Base-by-base conservation (phyloP, 2,329 filamentous ascomycete species). In the Hortaea sp. region DNA sequence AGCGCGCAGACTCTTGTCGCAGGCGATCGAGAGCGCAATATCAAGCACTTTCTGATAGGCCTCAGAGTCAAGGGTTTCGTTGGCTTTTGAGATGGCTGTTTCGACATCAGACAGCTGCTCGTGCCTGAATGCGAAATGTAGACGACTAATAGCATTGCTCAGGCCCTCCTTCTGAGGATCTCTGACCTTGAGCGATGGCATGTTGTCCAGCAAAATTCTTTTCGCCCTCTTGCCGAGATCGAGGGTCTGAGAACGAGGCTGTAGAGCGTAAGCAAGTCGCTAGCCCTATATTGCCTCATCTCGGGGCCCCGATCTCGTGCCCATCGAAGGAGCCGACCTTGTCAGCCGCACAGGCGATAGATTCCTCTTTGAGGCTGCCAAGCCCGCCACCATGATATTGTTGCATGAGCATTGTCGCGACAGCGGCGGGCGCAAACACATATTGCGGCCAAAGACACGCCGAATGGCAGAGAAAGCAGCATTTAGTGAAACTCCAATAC, bases 21-120 rank as follows among this genome's bases (percentile, higher is more conserved):
- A 49, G 41, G 39, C 20, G 10, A 47, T 43, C 4, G 42, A 39
- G 20, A 51, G 39, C 9, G 41, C 44, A 34, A 49, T 44, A 6
- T 41, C 44, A 30, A 51, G 46, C 7, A 42, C 31, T 7, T 51
- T 43, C 2, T 44, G 10, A 7, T 29, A 30, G 5, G 34, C 13
- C 12, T 12, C 28, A 12, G n/a, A 9, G n/a, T 35, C 32, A 2
- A 35, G 32, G 9, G 7, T n/a, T 9, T 9, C n/a, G 9, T 35
- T 35, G 7, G 32, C n/a, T n/a, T 35, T 35, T n/a, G 31, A 7
- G n/a, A 35, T n/a, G n/a, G 7, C 32, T 9, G 32, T n/a, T n/a
- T 35, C 9, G 7, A 35, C 32, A 35, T 9, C 9, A 35, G n/a
- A n/a, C n/a, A 35, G 32, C 32, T 35, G 9, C 9, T n/a, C 32